These are phyloP conservation scores for Roridomyces roridus DNA, from an alignment of 768 basidiomycete genomes.

Conservation along the genomic window DNA sequence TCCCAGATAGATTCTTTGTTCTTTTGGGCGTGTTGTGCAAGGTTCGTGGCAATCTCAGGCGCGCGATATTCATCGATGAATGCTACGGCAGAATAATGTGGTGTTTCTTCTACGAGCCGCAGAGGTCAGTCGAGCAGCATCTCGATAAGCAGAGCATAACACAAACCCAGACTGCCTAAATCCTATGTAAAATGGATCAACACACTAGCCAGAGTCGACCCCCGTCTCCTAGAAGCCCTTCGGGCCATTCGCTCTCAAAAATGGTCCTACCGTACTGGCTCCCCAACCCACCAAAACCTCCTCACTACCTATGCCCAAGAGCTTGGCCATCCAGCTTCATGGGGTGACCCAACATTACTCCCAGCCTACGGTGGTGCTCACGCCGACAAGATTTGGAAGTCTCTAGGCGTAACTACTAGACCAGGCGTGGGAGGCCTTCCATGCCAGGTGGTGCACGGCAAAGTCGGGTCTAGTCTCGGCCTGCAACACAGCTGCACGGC, in stretches of 20 bases:
- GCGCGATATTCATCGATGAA: constrained; percentile 11
- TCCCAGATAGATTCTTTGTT: constrained; percentile 68
- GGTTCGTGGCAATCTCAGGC: constrained; percentile 46
- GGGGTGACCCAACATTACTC: constrained; percentile 66
- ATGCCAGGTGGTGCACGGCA: constrained; percentile 72
- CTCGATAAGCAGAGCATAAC: constrained; percentile 11
- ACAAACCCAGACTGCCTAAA: constrained; percentile 52
- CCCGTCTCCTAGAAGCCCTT: constrained; percentile 59
- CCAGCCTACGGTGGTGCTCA: constrained; percentile 66
- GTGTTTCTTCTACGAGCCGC: constrained; percentile 84
- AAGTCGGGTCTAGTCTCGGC: constrained; percentile 51
- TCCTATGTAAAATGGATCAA: constrained; percentile 83
- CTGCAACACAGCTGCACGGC: constrained; percentile 62
- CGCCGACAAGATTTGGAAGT: constrained; percentile 62
- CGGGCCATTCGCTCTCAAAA: constrained; percentile 56
- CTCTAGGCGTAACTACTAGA: constrained; percentile 58
- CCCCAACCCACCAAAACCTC: constrained; percentile 44
- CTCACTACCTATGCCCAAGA: constrained; percentile 55
- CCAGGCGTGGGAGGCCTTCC: constrained; percentile 71
- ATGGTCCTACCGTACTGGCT: constrained; percentile 65
- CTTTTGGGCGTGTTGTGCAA: constrained; percentile 81
- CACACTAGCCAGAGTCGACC: constrained; percentile 71
- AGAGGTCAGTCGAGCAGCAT: constrained; percentile 49
- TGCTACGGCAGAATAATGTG: constrained; percentile 73
- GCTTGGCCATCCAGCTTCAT: constrained; percentile 62